Conservation (phyloP, 176 grass and related monocot species). For the Dactylis glomerata region DNA sequence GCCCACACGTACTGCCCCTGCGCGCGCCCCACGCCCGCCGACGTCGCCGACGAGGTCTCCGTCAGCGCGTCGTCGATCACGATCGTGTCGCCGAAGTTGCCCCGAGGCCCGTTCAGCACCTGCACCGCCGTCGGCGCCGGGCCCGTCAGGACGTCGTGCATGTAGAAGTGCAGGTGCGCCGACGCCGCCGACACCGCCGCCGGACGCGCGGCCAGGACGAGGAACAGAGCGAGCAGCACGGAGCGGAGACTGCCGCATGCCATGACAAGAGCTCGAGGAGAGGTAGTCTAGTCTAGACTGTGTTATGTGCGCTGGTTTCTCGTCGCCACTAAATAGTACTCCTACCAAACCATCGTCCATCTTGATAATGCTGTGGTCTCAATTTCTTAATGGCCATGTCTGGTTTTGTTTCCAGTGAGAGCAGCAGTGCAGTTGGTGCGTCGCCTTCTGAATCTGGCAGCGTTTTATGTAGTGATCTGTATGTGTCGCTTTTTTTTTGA, state of each 20-base stretch:
- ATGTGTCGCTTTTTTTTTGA: too few relatives aligned
- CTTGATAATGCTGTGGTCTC: not conserved
- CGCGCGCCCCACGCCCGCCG: slow-evolving; percentile 8
- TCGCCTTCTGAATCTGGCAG: not conserved
- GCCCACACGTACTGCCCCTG: slow-evolving; percentile 40
- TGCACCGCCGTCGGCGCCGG: slow-evolving; percentile 39
- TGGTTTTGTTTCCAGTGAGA: not conserved
- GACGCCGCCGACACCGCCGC: not conserved
- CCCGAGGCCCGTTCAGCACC: not conserved
- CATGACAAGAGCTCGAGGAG: slow-evolving; percentile 12
- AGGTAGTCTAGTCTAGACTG: not conserved
- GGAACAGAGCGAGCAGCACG: not conserved
- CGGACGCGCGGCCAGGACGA: not conserved
- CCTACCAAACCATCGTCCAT: not conserved
- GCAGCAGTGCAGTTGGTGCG: not conserved
- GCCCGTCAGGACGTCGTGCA: slow-evolving; percentile 42
- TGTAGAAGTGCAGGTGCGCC: slow-evolving; percentile 46
- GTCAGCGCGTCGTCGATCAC: slow-evolving; percentile 44
- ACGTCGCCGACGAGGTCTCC: not conserved
- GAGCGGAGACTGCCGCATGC: not conserved
- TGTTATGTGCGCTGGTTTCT: not conserved
- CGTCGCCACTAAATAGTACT: not conserved
- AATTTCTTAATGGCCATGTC: not conserved
- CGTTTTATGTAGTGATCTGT: too few relatives aligned
- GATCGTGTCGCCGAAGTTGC: slow-evolving; percentile 29